Percentiles rank a stretch among this genome's conserved stretches.
These are phyloP conservation scores for Xylaria multiplex DNA, from an alignment of 2,329 filamentous ascomycete species.

Conservation along the genomic window DNA sequence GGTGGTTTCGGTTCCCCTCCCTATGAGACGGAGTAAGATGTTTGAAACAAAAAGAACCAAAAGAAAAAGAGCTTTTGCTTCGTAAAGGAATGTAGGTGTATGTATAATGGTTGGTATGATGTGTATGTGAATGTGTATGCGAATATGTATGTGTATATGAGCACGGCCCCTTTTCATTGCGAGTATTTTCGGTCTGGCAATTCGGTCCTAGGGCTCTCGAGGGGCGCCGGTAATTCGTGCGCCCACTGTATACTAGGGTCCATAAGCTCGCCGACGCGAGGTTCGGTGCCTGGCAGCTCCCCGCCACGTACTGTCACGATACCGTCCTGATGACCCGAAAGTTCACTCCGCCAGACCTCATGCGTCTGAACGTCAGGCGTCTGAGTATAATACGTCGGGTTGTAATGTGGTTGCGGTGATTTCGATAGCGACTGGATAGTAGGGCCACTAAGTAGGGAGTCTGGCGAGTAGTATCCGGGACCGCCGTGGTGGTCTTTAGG, in stretches of 20 bases:
- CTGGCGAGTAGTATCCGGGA: conserved; percentile 31
- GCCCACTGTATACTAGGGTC: conserved; percentile 41
- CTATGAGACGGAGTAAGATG: conserved; percentile 6
- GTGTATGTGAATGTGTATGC: not conserved
- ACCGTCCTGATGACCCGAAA: conserved; percentile 29
- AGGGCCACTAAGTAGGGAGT: conserved; percentile 22
- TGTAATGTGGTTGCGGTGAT: conserved; percentile 1
- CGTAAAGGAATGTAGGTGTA: conserved; percentile 14
- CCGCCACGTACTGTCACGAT: conserved; percentile 6
- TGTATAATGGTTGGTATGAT: no score
- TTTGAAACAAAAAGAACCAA: conserved; percentile 8
- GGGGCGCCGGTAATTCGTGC: conserved; percentile 42
- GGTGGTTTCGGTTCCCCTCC: not conserved
- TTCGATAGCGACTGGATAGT: conserved; percentile 17
- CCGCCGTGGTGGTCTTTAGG: conserved; percentile 26
- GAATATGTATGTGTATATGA: not conserved
- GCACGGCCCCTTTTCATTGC: conserved; percentile 29
- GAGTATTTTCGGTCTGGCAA: conserved; percentile 44
- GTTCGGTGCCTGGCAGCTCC: conserved; percentile 30
- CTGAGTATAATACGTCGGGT: conserved; percentile 14
- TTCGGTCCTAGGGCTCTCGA: conserved; percentile 38
- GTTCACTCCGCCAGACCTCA: conserved; percentile 31
- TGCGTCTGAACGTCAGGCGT: no score
- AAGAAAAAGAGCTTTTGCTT: conserved; percentile 1
- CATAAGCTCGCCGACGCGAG: conserved; percentile 34